These are phyloP conservation scores for Eudorina sp. DNA, from an alignment of 139 green algal genomes.

Conservation along the genomic window DNA sequence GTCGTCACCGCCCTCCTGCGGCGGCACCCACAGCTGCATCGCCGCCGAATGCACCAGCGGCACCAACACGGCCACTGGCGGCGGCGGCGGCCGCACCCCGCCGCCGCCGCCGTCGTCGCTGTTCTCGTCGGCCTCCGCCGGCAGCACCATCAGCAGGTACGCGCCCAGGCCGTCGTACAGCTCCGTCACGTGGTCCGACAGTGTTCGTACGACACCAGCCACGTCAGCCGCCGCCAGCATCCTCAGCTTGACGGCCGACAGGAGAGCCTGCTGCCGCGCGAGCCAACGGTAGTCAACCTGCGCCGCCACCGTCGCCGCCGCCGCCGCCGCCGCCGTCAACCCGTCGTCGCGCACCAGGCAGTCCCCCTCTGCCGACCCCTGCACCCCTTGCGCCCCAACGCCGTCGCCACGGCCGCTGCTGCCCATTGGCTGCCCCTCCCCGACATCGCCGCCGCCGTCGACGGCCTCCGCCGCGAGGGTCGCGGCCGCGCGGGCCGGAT, in stretches of 20 bases:
- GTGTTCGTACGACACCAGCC: slow-evolving; percentile 31
- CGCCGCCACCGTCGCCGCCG: not conserved
- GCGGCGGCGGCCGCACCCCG: not conserved
- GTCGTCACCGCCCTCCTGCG: not conserved
- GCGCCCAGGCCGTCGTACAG: slow-evolving; percentile 33
- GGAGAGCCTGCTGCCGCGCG: slow-evolving; percentile 8
- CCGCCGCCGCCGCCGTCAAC: not conserved
- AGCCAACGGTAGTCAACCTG: not conserved
- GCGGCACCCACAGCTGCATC: not conserved
- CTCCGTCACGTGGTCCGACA: not conserved
- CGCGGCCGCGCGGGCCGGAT: too few species aligned
- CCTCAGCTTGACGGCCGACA: not conserved
- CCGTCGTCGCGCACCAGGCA: not conserved
- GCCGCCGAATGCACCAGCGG: not conserved
- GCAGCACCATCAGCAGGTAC: slow-evolving; percentile 35
- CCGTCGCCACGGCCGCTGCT: not conserved
- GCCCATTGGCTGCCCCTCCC: not conserved
- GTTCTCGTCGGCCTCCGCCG: not conserved
- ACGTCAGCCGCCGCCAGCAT: slow-evolving; percentile 36
- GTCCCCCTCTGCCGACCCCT: not conserved
- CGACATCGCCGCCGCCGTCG: not conserved
- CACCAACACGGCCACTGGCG: slow-evolving; percentile 25
- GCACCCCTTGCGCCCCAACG: not conserved
- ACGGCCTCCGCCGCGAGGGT: too few species aligned
- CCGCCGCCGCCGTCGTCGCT: not conserved